Percentiles rank a stretch among this genome's conserved stretches.
Evolutionary conservation across 768 basidiomycete genomes (phyloP).

Genomic region (Panellus pusillus): DNA sequence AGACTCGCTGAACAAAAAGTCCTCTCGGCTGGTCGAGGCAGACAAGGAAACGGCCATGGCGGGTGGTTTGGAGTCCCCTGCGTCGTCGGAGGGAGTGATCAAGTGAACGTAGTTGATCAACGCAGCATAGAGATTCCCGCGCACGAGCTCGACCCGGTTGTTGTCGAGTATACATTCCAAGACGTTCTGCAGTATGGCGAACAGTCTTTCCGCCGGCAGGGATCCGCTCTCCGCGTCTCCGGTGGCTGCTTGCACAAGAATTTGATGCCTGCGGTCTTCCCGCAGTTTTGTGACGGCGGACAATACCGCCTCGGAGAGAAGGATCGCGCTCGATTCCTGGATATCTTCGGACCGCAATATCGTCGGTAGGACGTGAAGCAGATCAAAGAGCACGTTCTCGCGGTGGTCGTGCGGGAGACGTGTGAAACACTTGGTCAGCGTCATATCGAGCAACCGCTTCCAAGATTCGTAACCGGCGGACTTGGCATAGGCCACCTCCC

Average conservation of each 20-base stretch:
- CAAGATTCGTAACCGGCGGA: conserved; percentile 77
- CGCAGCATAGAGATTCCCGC: conserved; percentile 91
- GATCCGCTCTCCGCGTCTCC: conserved; percentile 64
- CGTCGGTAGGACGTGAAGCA: conserved; percentile 78
- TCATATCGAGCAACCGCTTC: conserved; percentile 82
- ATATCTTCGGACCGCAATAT: conserved; percentile 65
- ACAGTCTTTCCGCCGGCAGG: conserved; percentile 79
- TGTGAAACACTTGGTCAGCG: conserved; percentile 83
- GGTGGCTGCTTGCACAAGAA: conserved; percentile 63
- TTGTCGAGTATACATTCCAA: conserved; percentile 75
- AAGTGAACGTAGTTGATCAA: conserved; percentile 89
- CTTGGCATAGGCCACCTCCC: conserved; percentile 70
- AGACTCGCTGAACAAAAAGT: conserved; percentile 38
- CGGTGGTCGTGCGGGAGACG: conserved; percentile 78
- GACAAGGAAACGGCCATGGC: conserved; percentile 31
- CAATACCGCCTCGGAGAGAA: conserved; percentile 80
- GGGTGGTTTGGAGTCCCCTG: conserved; percentile 17
- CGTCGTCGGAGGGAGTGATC: conserved; percentile 40
- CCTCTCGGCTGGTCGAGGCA: conserved; percentile 43
- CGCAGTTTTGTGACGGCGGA: conserved; percentile 87
- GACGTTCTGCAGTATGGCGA: conserved; percentile 68
- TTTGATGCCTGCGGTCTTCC: conserved; percentile 73
- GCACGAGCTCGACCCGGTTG: conserved; percentile 79
- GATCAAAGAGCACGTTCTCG: conserved; percentile 88
- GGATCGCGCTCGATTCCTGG: conserved; percentile 71